A percentile compares a stretch with the other conserved stretches of the same genome.
phyloP scores from a whole-genome alignment of 768 basidiomycete species.

The Leccinum fibrillosum region DNA sequence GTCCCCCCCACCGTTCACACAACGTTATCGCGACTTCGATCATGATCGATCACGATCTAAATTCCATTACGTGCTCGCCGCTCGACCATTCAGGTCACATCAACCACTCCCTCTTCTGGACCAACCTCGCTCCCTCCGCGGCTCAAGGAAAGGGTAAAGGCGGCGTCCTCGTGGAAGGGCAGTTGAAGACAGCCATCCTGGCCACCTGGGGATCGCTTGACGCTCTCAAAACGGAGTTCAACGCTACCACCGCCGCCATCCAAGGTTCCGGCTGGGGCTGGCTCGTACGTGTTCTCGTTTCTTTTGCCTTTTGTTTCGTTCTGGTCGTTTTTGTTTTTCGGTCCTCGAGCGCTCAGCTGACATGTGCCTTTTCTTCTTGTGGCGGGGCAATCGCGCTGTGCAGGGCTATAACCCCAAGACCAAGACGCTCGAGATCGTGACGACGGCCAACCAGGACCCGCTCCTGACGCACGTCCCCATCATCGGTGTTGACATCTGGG shows the following conservation, averaged over 20 bases:
- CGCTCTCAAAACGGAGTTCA: conserved; percentile 74
- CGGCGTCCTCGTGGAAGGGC: conserved; percentile 56
- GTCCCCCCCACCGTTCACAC: neutral
- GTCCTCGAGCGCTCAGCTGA: neutral
- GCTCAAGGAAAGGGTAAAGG: conserved; percentile 54
- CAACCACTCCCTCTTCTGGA: conserved; percentile 97
- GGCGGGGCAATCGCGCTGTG: neutral
- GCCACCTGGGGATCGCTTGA: conserved; percentile 69
- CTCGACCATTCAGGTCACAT: conserved; percentile 59
- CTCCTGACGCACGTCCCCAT: conserved; percentile 72
- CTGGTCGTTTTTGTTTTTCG: conserved; percentile 27
- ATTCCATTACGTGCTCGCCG: neutral
- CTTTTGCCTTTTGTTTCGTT: neutral
- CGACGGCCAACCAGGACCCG: conserved; percentile 97
- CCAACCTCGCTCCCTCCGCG: conserved; percentile 74
- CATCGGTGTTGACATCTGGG: conserved; percentile 94
- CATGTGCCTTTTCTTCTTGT: neutral
- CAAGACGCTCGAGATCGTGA: conserved; percentile 78
- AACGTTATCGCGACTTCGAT: conserved; percentile 13
- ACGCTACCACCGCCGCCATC: conserved; percentile 77
- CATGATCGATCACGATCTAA: neutral
- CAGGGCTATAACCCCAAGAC: conserved; percentile 68
- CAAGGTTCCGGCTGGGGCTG: conserved; percentile 98
- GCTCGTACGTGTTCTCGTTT: conserved; percentile 51
- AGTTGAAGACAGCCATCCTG: conserved; percentile 63